phyloP scores from a whole-genome alignment of 306 rosid genomes.

The Quercus cerris region DNA sequence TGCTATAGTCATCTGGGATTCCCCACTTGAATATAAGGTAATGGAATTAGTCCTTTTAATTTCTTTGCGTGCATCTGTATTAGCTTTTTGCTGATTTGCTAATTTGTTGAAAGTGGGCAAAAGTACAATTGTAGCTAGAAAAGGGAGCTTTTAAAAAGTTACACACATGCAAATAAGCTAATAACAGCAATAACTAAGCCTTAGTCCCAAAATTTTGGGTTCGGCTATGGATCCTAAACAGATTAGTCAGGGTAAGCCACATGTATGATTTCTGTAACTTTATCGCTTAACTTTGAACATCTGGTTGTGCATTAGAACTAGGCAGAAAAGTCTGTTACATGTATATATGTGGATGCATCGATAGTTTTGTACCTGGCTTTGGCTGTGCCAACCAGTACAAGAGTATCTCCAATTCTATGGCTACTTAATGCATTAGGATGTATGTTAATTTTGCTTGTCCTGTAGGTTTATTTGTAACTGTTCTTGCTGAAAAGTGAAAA shows the following conservation, averaged over 20 bases:
- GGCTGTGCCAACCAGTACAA: not conserved
- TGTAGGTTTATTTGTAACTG: conserved; percentile 9
- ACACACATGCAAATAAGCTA: no score
- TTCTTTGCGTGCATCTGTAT: conserved; percentile 4
- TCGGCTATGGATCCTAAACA: no score
- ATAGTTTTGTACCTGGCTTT: not conserved
- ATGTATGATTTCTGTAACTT: not conserved
- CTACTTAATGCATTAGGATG: not conserved
- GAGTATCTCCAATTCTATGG: not conserved
- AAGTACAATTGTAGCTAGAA: no score
- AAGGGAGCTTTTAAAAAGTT: no score
- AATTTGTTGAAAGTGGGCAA: no score
- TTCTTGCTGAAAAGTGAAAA: conserved; percentile 8
- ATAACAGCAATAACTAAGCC: no score
- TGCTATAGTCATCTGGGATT: conserved; percentile 94
- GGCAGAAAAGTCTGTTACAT: not conserved
- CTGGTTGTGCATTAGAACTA: not conserved
- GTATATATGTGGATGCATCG: not conserved
- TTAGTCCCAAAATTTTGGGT: no score
- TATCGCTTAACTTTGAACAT: not conserved
- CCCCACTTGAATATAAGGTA: conserved; percentile 95
- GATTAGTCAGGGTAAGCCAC: no score
- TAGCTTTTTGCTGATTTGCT: no score
- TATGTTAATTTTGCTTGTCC: not conserved
- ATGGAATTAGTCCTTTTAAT: not conserved